Conservation (phyloP, 1,139 yeast species). For the Scheffersomyces titani region DNA sequence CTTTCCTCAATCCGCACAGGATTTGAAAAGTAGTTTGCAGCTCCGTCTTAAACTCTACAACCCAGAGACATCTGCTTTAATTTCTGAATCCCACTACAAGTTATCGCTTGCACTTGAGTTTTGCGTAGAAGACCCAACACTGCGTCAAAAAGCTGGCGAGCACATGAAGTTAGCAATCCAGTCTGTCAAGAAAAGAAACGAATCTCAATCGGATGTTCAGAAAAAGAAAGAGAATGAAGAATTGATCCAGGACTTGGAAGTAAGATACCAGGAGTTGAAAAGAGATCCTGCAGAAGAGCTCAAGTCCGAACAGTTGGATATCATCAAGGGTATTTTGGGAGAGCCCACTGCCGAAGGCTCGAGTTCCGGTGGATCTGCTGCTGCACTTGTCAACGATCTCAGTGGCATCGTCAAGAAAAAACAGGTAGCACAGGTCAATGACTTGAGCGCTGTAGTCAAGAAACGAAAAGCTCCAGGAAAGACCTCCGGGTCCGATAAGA, state of each 20-base stretch:
- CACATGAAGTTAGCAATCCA: conserved; percentile 64
- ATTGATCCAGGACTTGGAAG: conserved; percentile 54
- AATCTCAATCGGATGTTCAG: conserved; percentile 26
- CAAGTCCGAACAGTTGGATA: conserved; percentile 56
- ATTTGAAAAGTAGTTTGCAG: conserved; percentile 57
- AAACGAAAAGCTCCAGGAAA: conserved; percentile 24
- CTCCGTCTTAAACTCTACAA: conserved; percentile 56
- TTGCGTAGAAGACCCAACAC: conserved; percentile 52
- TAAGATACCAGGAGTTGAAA: conserved; percentile 51
- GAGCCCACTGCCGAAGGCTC: conserved; percentile 29
- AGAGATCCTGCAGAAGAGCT: conserved; percentile 54
- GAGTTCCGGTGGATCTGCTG: conserved; percentile 3
- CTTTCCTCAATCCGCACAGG: conserved; percentile 72
- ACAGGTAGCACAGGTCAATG: conserved; percentile 25
- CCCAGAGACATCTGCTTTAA: conserved; percentile 51
- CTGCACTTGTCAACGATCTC: conserved; percentile 12
- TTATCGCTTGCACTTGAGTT: conserved; percentile 80
- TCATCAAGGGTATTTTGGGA: conserved; percentile 65
- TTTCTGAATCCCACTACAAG: conserved; percentile 83
- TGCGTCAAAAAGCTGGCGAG: conserved; percentile 53
- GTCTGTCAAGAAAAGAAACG: conserved; percentile 51
- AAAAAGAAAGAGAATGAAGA: conserved; percentile 49
- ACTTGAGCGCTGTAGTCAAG: conserved; percentile 36
- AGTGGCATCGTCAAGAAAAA: conserved; percentile 12
- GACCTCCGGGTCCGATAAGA: not conserved